Conservation (phyloP, 2,329 filamentous ascomycete species). For the Penicillium sp. region DNA sequence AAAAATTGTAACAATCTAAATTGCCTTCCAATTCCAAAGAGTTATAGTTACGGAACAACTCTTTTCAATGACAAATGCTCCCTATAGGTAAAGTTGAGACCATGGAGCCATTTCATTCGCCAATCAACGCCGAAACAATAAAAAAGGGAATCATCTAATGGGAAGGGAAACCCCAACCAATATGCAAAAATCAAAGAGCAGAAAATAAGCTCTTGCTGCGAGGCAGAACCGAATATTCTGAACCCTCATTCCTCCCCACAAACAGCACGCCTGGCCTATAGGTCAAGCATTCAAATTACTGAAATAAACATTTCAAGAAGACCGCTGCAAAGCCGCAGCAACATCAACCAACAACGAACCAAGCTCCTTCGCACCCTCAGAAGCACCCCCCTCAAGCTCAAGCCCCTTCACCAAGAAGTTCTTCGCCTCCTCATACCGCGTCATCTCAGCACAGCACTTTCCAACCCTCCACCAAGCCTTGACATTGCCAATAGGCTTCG, state of each 20-base stretch:
- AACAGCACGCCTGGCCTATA: neutral
- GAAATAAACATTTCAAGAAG: neutral
- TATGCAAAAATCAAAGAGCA: neutral
- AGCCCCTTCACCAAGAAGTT: slow-evolving; percentile 75
- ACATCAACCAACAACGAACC: slow-evolving; percentile 63
- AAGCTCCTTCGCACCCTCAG: slow-evolving; percentile 52
- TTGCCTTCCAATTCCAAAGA: neutral
- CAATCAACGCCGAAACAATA: neutral
- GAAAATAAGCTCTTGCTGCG: neutral
- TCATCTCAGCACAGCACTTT: slow-evolving; percentile 88
- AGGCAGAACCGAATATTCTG: neutral
- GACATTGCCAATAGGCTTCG: slow-evolving; percentile 80
- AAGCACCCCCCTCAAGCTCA: slow-evolving; percentile 71
- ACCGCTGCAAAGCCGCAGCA: slow-evolving; percentile 61
- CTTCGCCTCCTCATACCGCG: slow-evolving; percentile 75
- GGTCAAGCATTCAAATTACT: neutral
- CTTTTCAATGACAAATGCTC: neutral
- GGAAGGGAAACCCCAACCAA: neutral
- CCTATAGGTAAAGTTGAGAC: neutral
- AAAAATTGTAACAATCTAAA: too few species aligned
- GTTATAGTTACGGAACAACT: neutral
- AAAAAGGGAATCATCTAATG: neutral
- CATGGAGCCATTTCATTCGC: neutral
- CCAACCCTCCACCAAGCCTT: slow-evolving; percentile 95
- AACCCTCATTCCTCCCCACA: neutral